Evolutionary conservation across 495 filamentous ascomycete genomes (phyloP).

Genomic region (Tuber melanosporum): DNA sequence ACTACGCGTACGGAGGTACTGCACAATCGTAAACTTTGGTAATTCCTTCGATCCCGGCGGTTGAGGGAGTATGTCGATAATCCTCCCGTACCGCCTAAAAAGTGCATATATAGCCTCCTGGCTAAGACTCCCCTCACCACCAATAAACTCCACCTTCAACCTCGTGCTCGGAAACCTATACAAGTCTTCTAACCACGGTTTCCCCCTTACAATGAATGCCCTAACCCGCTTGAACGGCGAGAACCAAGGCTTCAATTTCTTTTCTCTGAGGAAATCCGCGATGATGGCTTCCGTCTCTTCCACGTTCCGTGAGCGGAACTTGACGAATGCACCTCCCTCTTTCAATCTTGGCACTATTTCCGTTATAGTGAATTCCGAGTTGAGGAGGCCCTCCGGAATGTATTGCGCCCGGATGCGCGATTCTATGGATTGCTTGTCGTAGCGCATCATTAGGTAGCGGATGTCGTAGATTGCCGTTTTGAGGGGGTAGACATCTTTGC

Average conservation of each 20-base stretch:
- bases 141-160: constrained; percentile 78
- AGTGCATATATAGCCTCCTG: constrained; percentile 79
- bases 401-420: constrained; percentile 57
- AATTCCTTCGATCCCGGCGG: constrained; percentile 73
- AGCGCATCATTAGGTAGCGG: constrained; percentile 57
- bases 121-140: constrained; percentile 64
- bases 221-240: constrained; percentile 69
- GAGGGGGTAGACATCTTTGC: constrained; percentile 72
- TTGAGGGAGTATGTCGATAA: constrained; percentile 71
- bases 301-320: constrained; percentile 56
- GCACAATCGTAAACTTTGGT: constrained; percentile 71
- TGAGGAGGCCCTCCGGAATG: constrained; percentile 53
- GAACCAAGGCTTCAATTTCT: constrained; percentile 81
- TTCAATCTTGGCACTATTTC: constrained; percentile 75
- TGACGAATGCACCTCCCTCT: constrained; percentile 91
- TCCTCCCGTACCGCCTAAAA: constrained; percentile 86
- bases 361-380: constrained; percentile 54
- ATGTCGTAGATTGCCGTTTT: constrained; percentile 60
- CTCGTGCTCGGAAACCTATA: constrained; percentile 69
- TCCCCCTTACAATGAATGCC: constrained; percentile 64
- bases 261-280: constrained; percentile 54
- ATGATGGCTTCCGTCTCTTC: constrained; percentile 56
- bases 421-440: constrained; percentile 54
- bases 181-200: constrained; percentile 93
- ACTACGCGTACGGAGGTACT: constrained; percentile 63